Evolutionary conservation across 345 rosid species (phyloP).

Genomic region (Anastatica hierochuntica): DNA sequence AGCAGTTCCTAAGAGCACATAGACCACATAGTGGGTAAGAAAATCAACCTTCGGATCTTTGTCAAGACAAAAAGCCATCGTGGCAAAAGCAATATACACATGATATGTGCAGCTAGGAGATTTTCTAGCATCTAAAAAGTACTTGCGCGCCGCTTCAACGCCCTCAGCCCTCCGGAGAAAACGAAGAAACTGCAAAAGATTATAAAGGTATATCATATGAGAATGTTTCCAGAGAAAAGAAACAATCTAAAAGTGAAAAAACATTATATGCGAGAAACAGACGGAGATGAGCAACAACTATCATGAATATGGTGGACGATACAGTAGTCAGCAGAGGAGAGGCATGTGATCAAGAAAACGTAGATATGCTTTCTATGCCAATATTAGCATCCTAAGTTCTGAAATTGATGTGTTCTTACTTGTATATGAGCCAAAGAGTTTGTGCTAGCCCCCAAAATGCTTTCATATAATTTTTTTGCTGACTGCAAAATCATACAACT

Average conservation of each 20-base stretch:
- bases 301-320: neutral
- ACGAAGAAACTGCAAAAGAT: slow-evolving; percentile 59
- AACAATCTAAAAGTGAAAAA: neutral
- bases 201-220: slow-evolving; percentile 17
- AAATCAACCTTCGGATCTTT: slow-evolving; percentile 76
- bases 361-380: neutral
- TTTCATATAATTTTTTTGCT: slow-evolving; percentile 74
- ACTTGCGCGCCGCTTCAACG: slow-evolving; percentile 92
- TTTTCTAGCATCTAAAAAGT: slow-evolving; percentile 78
- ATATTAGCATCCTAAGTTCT: slow-evolving; percentile 1
- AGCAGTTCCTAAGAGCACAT: neutral
- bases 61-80: slow-evolving; percentile 83
- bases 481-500: slow-evolving; percentile 44
- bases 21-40: slow-evolving; percentile 7
- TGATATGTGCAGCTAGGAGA: slow-evolving; percentile 80
- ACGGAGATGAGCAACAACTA: neutral
- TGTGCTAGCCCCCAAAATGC: slow-evolving; percentile 56
- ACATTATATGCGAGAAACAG: neutral
- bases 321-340: neutral
- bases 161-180: slow-evolving; percentile 89
- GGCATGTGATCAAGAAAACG: neutral
- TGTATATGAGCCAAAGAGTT: slow-evolving; percentile 81
- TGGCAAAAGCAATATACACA: slow-evolving; percentile 86
- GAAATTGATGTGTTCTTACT: slow-evolving; percentile 31
- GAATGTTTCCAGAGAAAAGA: neutral